Evolutionary conservation across 208 protist genomes (phyloP), one percentile per base, ranked within the genome.

Genomic region (Spongospora subterranea): DNA sequence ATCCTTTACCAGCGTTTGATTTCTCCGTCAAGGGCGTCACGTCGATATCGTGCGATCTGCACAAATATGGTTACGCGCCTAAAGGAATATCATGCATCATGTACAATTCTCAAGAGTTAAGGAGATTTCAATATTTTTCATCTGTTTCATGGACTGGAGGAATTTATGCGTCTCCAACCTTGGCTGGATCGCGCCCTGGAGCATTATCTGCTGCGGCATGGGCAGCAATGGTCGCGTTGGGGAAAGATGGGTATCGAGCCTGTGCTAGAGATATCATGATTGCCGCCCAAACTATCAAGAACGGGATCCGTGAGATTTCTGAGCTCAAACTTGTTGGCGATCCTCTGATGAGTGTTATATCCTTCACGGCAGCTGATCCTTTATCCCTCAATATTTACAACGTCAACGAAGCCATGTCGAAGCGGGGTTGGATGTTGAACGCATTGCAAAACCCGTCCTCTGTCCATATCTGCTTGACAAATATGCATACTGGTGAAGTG

Each of bases 1-100:
- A 95, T 91, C 77, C 50, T 24, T 38, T 94, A 29, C 90, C 88
- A 0, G 88, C 88, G 11, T 94, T 94, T 43, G 91, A 93, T 91
- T 91, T 91, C 53, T 90, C 71, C 65, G 94, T 99, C 77, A 92
- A 93, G 38, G 98, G 98, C 46, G 98, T 99, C 20, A 99, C 98
- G 0, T 97, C 96, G 13, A 99, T 99, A 60, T 99, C 98, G 11
- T 96, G 95, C 88, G 98, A 99, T 94, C 98, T 97, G 65, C 98
- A 99, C 96, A 99, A 99, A 95, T 99, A 99, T 95, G 98, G 98
- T 91, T 99, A 96, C 92, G 96, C 98, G 0, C 96, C 97, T 0
- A 99, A 99, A 93, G 98, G 98, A 1, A 97, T 96, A 40, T 98
- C 97, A 0, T 97, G 98, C 0, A 89, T 99, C 17, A 76, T 99